These are phyloP conservation scores for Dalbergia cultrata DNA, from an alignment of 306 rosid species.

Conservation along the genomic window DNA sequence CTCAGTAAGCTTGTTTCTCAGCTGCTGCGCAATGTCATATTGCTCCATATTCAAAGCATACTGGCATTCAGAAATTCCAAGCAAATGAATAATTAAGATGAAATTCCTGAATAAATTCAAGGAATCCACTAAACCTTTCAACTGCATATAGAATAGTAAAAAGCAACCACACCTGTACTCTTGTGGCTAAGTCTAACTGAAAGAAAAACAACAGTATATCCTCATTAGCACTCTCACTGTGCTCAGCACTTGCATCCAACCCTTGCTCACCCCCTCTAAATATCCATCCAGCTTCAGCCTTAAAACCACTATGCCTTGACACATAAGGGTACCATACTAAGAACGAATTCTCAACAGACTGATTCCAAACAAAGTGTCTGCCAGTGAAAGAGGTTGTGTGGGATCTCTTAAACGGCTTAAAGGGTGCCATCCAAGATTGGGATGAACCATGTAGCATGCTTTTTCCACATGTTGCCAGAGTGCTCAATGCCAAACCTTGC, in stretches of 20 bases:
- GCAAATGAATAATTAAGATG: constrained; percentile 30
- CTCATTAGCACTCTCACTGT: constrained; percentile 89
- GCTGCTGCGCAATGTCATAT: constrained; percentile 86
- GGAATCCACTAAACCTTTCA: constrained; percentile 19
- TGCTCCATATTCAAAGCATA: constrained; percentile 86
- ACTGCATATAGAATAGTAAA: constrained; percentile 16
- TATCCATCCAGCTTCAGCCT: constrained; percentile 82
- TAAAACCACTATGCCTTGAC: constrained; percentile 52
- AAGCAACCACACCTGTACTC: constrained; percentile 77
- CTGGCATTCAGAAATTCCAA: constrained; percentile 57
- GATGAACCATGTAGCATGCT: constrained; percentile 56
- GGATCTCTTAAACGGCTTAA: constrained; percentile 55
- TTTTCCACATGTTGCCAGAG: constrained; percentile 64
- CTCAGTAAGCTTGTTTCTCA: constrained; percentile 90
- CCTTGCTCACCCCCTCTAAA: constrained; percentile 77
- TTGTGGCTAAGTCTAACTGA: constrained; percentile 87
- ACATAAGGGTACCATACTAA: constrained; percentile 52
- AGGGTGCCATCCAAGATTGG: constrained; percentile 60
- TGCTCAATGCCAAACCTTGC: constrained; percentile 68
- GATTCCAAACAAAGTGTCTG: constrained; percentile 57
- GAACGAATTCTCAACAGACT: constrained; percentile 46
- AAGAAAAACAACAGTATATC: constrained; percentile 89
- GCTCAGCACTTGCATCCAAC: constrained; percentile 76
- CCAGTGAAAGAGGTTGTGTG: constrained; percentile 44
- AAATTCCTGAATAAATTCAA: constrained; percentile 31